Evolutionary conservation across 305 asterid species (phyloP).

Genomic region (Stenogyne calaminthoides): DNA sequence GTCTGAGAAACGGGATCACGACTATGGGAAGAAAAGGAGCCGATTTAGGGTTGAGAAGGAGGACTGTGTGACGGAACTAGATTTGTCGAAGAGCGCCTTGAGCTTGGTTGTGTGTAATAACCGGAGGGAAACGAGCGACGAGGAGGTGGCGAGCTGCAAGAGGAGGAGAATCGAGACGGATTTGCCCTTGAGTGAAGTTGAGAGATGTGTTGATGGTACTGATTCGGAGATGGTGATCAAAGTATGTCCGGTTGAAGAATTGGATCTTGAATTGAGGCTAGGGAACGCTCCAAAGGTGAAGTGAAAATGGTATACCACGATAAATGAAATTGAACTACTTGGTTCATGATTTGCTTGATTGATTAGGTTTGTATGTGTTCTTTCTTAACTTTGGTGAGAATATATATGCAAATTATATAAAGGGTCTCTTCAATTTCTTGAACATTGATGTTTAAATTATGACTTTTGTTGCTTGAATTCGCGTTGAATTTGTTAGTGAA

Average conservation of each 20-base stretch:
- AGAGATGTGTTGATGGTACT: conserved; percentile 34
- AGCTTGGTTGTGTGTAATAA: conserved; percentile 29
- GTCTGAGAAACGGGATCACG: conserved; percentile 35
- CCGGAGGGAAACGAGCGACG: conserved; percentile 28
- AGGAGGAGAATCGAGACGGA: conserved; percentile 53
- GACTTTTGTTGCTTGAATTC: too few species aligned
- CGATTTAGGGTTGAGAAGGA: conserved; percentile 32
- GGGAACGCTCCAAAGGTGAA: conserved; percentile 85
- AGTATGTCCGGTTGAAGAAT: conserved; percentile 45
- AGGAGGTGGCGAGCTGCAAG: conserved; percentile 51
- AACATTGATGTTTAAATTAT: too few species aligned
- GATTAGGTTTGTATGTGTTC: conserved; percentile 26
- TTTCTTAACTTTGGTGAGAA: conserved; percentile 10
- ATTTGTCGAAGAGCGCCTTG: conserved; percentile 43
- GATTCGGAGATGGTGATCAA: conserved; percentile 37
- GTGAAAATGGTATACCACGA: conserved; percentile 8
- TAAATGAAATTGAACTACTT: neutral
- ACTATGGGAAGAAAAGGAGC: conserved; percentile 26
- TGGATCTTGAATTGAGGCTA: conserved; percentile 95
- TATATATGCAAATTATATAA: neutral
- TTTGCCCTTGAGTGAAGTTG: conserved; percentile 36
- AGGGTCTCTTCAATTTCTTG: conserved; percentile 26
- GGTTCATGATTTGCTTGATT: conserved; percentile 14
- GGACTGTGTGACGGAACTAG: conserved; percentile 34
- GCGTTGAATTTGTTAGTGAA: conserved; percentile 33